A percentile compares a stretch with the other conserved stretches of the same genome.
Evolutionary conservation across 257 asterid genomes (phyloP).

Genomic region (Voacanga thouarsii): DNA sequence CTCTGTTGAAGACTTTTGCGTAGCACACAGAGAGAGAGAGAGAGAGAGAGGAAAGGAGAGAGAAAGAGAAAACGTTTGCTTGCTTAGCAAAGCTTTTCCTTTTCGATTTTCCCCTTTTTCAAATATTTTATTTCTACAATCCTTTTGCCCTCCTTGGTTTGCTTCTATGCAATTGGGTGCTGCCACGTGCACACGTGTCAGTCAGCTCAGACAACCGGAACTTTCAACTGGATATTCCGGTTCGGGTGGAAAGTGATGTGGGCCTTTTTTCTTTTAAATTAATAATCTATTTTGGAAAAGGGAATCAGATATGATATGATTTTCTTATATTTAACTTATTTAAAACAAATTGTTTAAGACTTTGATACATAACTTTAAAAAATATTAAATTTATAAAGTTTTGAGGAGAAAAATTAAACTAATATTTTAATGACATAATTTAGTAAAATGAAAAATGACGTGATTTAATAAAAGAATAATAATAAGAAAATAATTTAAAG

Average conservation of each 20-base stretch:
- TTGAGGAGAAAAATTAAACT: too few relatives aligned
- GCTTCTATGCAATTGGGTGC: constrained; percentile 1
- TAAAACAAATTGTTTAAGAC: too few relatives aligned
- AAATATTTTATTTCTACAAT: constrained; percentile 6
- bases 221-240: constrained; percentile 8
- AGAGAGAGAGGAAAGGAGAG: neutral
- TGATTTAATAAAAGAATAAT: too few relatives aligned
- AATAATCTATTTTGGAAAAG: neutral
- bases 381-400: too few relatives aligned
- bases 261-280: too few relatives aligned
- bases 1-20: constrained; percentile 7
- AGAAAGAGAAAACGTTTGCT: constrained; percentile 10
- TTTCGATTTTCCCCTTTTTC: neutral
- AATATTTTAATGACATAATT: too few relatives aligned
- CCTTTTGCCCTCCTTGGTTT: neutral
- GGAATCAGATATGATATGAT: neutral
- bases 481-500: too few relatives aligned
- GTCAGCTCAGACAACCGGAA: neutral
- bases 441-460: too few relatives aligned
- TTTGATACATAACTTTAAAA: too few relatives aligned
- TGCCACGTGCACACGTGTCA: constrained; percentile 12
- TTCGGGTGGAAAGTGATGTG: neutral
- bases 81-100: constrained; percentile 17
- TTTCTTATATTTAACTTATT: too few relatives aligned
- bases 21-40: neutral